Conservation (phyloP, 73 alveolate species). For the Strombidium stylifer region DNA sequence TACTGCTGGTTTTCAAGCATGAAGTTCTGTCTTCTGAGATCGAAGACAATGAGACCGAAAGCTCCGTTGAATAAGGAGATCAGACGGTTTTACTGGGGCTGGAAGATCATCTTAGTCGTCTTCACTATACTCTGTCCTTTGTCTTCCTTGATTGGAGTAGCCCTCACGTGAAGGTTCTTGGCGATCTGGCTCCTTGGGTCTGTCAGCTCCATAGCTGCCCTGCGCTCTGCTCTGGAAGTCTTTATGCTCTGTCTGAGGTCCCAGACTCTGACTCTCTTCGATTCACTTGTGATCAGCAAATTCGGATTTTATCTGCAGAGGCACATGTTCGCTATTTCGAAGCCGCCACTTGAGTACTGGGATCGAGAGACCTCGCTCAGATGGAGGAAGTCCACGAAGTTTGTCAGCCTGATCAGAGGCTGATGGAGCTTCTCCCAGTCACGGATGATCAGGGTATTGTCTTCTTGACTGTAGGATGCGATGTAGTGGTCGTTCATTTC, state of each 20-base stretch:
- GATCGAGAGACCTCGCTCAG: background rate
- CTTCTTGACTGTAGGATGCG: constrained; percentile 44
- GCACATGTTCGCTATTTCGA: constrained; percentile 13
- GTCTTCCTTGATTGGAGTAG: no score
- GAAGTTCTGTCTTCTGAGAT: constrained; percentile 25
- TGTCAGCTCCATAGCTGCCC: constrained; percentile 14
- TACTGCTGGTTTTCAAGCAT: no score
- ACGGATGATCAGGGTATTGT: constrained; percentile 14
- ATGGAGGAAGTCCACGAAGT: constrained; percentile 1
- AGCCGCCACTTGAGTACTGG: background rate
- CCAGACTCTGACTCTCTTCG: constrained; percentile 52
- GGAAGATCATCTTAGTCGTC: constrained; percentile 21
- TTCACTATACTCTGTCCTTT: no score
- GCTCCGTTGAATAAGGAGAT: constrained; percentile 55
- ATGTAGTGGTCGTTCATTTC: constrained; percentile 18
- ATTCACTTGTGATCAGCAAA: constrained; percentile 37
- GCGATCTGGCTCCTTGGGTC: no score
- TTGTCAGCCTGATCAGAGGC: constrained; percentile 4
- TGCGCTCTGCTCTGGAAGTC: background rate
- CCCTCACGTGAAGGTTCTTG: no score
- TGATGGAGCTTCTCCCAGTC: constrained; percentile 23
- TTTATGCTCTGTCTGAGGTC: constrained; percentile 33
- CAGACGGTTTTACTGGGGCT: background rate
- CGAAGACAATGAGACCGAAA: constrained; percentile 45
- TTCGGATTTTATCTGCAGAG: constrained; percentile 8